Conservation (phyloP, 768 basidiomycete genomes). For the Mrakia frigida region DNA sequence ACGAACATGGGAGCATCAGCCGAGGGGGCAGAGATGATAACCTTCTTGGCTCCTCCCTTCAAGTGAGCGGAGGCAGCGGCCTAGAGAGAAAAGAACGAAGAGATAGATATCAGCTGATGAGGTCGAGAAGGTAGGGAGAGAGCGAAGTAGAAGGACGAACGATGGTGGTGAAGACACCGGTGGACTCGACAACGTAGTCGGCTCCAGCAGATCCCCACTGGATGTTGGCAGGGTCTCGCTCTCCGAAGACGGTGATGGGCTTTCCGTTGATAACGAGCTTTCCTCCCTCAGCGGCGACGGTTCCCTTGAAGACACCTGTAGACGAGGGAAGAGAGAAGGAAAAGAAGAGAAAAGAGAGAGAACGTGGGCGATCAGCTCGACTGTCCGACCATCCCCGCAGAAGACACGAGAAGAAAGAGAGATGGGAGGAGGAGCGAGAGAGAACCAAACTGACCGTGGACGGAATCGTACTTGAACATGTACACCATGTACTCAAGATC, state of each 20-base stretch:
- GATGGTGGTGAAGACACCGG: constrained; percentile 43
- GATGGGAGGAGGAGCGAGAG: background rate
- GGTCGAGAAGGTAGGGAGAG: background rate
- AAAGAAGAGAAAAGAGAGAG: background rate
- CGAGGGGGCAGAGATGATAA: constrained; percentile 97
- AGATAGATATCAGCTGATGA: background rate
- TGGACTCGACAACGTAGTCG: constrained; percentile 93
- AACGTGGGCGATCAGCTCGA: background rate
- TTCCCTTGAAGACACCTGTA: constrained; percentile 61
- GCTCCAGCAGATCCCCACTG: constrained; percentile 75
- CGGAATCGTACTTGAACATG: constrained; percentile 74
- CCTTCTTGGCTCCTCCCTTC: constrained; percentile 99
- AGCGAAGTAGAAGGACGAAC: constrained; percentile 7
- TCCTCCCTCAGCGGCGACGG: constrained; percentile 72
- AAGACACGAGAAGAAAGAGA: background rate
- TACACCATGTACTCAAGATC: constrained; percentile 97
- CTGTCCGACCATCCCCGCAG: too few species aligned
- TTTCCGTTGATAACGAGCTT: constrained; percentile 84
- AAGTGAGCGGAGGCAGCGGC: constrained; percentile 78
- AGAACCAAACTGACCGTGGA: constrained; percentile 42
- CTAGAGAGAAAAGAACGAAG: background rate
- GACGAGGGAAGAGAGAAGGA: too few species aligned
- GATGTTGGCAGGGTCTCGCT: constrained; percentile 82
- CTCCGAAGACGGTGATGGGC: constrained; percentile 67
- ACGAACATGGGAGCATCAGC: constrained; percentile 47